Conservation (phyloP, 2,329 filamentous ascomycete species). For the Boeremia lycopersici region DNA sequence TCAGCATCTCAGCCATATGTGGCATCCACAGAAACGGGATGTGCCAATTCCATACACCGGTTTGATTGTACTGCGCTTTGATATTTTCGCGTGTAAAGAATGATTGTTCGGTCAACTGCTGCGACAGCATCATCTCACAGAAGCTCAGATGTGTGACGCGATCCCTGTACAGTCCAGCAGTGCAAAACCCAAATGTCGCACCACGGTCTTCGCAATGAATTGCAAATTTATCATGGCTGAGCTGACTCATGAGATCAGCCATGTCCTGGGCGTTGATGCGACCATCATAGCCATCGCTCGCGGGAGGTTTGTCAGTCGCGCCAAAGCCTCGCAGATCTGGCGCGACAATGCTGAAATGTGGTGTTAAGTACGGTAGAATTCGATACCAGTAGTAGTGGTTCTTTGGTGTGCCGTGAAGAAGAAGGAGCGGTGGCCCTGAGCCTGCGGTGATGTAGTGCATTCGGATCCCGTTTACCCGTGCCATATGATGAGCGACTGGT, state of each 20-base stretch:
- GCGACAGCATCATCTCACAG: constrained; percentile 30
- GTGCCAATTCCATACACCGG: constrained; percentile 31
- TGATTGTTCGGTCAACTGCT: constrained; percentile 21
- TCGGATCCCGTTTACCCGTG: constrained; percentile 28
- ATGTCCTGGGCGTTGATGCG: constrained; percentile 46
- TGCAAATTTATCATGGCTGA: constrained; percentile 76
- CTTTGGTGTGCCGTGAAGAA: constrained; percentile 32
- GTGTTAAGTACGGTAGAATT: constrained; percentile 42
- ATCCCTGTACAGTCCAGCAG: constrained; percentile 23
- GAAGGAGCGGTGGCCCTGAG: constrained; percentile 24
- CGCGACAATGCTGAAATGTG: constrained; percentile 46
- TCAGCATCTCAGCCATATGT: constrained; percentile 49
- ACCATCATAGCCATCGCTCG: constrained; percentile 46
- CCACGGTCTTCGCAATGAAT: constrained; percentile 62
- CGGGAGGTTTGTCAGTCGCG: constrained; percentile 49
- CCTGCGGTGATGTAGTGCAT: constrained; percentile 31
- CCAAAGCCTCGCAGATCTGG: constrained; percentile 48
- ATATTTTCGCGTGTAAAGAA: constrained; percentile 32
- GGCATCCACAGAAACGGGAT: constrained; percentile 43
- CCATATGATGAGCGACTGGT: constrained; percentile 23
- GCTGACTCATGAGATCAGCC: constrained; percentile 37
- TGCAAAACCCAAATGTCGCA: constrained; percentile 27
- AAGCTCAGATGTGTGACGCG: constrained; percentile 27
- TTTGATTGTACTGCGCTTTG: constrained; percentile 27
- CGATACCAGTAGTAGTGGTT: constrained; percentile 47